These are phyloP conservation scores for Hepatocystis sp. DNA, from an alignment of 169 alveolate species.

Conservation along the genomic window DNA sequence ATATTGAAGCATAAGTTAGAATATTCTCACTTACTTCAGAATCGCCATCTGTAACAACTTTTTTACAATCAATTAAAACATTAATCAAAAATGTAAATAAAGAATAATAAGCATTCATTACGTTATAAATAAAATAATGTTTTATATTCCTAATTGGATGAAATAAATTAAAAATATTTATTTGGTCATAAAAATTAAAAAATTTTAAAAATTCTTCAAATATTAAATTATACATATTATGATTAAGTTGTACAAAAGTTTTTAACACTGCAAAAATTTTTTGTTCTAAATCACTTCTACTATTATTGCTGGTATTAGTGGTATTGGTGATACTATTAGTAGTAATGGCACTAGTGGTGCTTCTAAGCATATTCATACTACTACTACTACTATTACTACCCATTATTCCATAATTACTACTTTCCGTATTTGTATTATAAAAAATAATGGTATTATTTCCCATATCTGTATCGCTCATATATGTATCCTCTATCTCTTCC, in stretches of 20 bases:
- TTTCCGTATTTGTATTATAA: too few species aligned
- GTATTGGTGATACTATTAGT: background rate
- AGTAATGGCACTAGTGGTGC: background rate
- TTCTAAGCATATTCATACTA: background rate
- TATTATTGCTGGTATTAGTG: background rate
- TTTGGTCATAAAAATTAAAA: slow-evolving; percentile 23
- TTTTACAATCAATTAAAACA: slow-evolving; percentile 29
- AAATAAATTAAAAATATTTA: slow-evolving; percentile 13
- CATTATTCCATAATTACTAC: background rate
- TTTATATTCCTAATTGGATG: slow-evolving; percentile 13
- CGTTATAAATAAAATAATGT: slow-evolving; percentile 27
- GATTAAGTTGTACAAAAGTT: slow-evolving; percentile 15
- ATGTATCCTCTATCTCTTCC: background rate
- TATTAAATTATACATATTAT: slow-evolving; percentile 21
- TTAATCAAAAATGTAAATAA: slow-evolving; percentile 16
- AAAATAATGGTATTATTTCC: too few species aligned
- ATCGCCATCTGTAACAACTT: background rate
- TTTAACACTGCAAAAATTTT: background rate
- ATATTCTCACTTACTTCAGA: slow-evolving; percentile 6
- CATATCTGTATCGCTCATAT: background rate
- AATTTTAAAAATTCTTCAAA: slow-evolving; percentile 21
- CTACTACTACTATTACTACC: background rate
- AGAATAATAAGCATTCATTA: slow-evolving; percentile 20
- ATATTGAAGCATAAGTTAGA: slow-evolving; percentile 7
- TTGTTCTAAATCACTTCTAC: background rate